phyloP scores from a whole-genome alignment of 352 stramenopile species.

The Pythium vanterpoolii region DNA sequence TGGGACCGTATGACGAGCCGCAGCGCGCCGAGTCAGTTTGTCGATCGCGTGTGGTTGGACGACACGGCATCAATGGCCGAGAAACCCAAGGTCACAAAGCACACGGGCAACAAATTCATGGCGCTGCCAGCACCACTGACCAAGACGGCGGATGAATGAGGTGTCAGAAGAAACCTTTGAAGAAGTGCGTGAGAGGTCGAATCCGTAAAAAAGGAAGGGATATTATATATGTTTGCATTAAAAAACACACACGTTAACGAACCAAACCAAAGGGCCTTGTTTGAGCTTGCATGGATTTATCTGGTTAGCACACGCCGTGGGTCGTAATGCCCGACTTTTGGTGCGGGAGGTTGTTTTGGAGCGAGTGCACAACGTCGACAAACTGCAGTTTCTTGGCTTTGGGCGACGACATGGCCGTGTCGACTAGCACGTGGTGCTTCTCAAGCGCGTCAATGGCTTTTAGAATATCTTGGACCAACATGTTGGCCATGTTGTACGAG shows the following conservation, averaged over 20 bases:
- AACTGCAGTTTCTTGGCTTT: slow-evolving; percentile 74
- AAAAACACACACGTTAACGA: too few species aligned
- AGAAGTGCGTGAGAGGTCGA: neutral
- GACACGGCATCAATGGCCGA: slow-evolving; percentile 32
- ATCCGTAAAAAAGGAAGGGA: neutral
- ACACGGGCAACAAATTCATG: neutral
- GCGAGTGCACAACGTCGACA: slow-evolving; percentile 59
- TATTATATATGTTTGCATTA: too few species aligned
- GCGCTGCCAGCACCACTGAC: neutral
- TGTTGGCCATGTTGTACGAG: slow-evolving; percentile 84
- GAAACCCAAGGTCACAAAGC: slow-evolving; percentile 23
- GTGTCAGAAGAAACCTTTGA: too few species aligned
- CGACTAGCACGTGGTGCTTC: slow-evolving; percentile 69
- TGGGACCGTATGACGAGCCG: slow-evolving; percentile 21
- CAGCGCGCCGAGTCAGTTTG: slow-evolving; percentile 25
- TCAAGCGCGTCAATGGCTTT: slow-evolving; percentile 82
- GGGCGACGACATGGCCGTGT: slow-evolving; percentile 74
- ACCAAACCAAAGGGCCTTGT: too few species aligned
- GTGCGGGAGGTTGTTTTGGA: slow-evolving; percentile 70
- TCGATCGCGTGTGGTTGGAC: slow-evolving; percentile 42
- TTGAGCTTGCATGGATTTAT: too few species aligned
- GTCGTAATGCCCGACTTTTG: slow-evolving; percentile 73
- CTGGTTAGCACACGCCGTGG: slow-evolving; percentile 82
- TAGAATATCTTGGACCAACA: slow-evolving; percentile 84
- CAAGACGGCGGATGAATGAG: too few species aligned